These are phyloP conservation scores for Taiozyma sp. DNA, from an alignment of 1,139 yeast species.

Conservation along the genomic window DNA sequence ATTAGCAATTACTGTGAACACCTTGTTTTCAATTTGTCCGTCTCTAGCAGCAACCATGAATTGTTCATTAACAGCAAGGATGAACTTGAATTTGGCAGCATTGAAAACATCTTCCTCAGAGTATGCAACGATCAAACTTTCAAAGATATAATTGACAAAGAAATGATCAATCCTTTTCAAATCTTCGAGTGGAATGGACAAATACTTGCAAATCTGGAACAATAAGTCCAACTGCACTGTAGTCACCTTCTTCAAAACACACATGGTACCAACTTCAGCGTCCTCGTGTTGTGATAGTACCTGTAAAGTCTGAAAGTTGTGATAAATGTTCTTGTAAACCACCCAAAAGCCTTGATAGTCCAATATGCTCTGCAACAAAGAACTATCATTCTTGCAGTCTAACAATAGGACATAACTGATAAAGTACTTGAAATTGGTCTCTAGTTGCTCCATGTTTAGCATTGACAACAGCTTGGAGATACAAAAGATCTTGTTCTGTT, in stretches of 20 bases:
- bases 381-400: constrained; percentile 40
- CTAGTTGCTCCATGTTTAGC: constrained; percentile 32
- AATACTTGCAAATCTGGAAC: constrained; percentile 48
- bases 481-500: constrained; percentile 35
- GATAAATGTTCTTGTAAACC: constrained; percentile 35
- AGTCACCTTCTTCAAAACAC: constrained; percentile 30
- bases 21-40: constrained; percentile 37
- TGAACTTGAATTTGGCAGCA: constrained; percentile 67
- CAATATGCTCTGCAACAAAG: constrained; percentile 40
- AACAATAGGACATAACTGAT: constrained; percentile 47
- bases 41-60: constrained; percentile 60
- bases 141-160: constrained; percentile 51
- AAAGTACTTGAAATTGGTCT: constrained; percentile 35
- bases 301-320: constrained; percentile 22
- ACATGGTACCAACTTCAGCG: constrained; percentile 7
- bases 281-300: constrained; percentile 12
- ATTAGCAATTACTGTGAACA: constrained; percentile 31
- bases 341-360: constrained; percentile 47
- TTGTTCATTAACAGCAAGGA: constrained; percentile 79
- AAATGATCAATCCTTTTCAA: constrained; percentile 45
- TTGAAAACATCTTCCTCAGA: constrained; percentile 63
- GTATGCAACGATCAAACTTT: constrained; percentile 32
- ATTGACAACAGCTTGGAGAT: constrained; percentile 42
- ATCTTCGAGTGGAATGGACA: constrained; percentile 39
- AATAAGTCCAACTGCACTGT: constrained; percentile 46